Percentiles rank a stretch among this genome's conserved stretches.
Conservation (phyloP, 2,329 filamentous ascomycete genomes). For the Setomelanomma holmii region DNA sequence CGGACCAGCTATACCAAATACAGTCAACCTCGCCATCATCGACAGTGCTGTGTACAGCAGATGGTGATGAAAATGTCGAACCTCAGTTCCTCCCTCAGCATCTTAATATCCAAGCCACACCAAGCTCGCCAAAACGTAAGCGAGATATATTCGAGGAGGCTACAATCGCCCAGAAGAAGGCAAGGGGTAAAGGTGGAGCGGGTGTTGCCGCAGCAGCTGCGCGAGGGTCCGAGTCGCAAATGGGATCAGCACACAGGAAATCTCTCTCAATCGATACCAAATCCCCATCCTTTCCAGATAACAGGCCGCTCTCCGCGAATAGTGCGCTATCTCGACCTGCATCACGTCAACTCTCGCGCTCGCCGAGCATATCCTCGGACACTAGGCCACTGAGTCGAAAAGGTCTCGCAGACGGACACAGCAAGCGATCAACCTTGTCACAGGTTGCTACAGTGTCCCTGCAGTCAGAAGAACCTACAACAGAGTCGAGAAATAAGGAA, state of each 20-base stretch:
- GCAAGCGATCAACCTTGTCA: constrained; percentile 42
- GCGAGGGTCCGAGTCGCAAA: constrained; percentile 34
- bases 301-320: constrained; percentile 34
- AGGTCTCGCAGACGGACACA: constrained; percentile 30
- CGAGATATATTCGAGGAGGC: constrained; percentile 58
- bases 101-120: constrained; percentile 27
- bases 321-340: constrained; percentile 27
- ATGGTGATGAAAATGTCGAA: constrained; percentile 19
- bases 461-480: constrained; percentile 41
- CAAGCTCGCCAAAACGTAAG: constrained; percentile 50
- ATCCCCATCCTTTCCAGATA: constrained; percentile 24
- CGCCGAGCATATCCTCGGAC: constrained; percentile 44
- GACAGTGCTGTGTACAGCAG: constrained; percentile 3
- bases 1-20: constrained; percentile 43
- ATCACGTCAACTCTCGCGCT: constrained; percentile 37
- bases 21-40: constrained; percentile 12
- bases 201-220: constrained; percentile 53
- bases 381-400: constrained; percentile 39
- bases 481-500: constrained; percentile 57
- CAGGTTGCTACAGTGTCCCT: constrained; percentile 42
- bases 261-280: constrained; percentile 40
- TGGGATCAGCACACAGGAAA: constrained; percentile 41
- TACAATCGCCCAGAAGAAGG: constrained; percentile 51
- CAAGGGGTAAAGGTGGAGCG: constrained; percentile 52
- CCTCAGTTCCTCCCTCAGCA: constrained; percentile 43